Percentiles rank a stretch among this genome's conserved stretches.
Conservation (phyloP, 805 yeast genomes). For the Scheffersomyces lignosus region DNA sequence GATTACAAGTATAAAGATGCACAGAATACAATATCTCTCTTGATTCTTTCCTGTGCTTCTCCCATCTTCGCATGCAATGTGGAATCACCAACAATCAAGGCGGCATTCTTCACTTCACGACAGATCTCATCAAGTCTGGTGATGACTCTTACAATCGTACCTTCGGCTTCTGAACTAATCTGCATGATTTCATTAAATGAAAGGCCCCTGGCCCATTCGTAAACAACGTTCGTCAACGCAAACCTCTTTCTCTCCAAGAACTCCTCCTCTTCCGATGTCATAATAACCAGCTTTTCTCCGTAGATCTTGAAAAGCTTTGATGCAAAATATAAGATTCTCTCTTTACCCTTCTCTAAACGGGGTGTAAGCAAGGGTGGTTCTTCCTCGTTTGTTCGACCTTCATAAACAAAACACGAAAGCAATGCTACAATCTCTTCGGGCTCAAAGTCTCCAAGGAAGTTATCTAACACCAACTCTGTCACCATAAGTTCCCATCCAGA, state of each 20-base stretch:
- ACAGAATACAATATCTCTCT: slow-evolving; percentile 96
- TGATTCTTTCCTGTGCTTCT: slow-evolving; percentile 90
- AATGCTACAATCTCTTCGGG: slow-evolving; percentile 97
- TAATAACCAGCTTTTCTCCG: slow-evolving; percentile 64
- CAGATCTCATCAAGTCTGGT: slow-evolving; percentile 93
- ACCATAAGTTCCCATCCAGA: slow-evolving; percentile 88
- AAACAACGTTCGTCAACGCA: slow-evolving; percentile 89
- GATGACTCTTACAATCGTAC: slow-evolving; percentile 94
- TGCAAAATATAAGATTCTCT: slow-evolving; percentile 69
- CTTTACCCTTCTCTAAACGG: slow-evolving; percentile 68
- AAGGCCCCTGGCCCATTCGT: slow-evolving; percentile 97
- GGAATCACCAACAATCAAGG: slow-evolving; percentile 91
- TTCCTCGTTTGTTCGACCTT: slow-evolving; percentile 68
- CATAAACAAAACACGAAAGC: slow-evolving; percentile 88
- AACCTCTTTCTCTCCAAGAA: slow-evolving; percentile 83
- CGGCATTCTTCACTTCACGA: slow-evolving; percentile 90
- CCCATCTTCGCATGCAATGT: slow-evolving; percentile 86
- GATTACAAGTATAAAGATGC: slow-evolving; percentile 83
- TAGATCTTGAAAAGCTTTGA: slow-evolving; percentile 60
- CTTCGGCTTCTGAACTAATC: slow-evolving; percentile 88
- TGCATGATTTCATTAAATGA: slow-evolving; percentile 89
- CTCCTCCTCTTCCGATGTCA: slow-evolving; percentile 82
- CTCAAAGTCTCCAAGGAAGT: slow-evolving; percentile 88
- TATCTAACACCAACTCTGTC: slow-evolving; percentile 87
- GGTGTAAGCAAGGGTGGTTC: slow-evolving; percentile 74